phyloP scores from a whole-genome alignment of 2,329 filamentous ascomycete species.

The Calonectria naviculata region DNA sequence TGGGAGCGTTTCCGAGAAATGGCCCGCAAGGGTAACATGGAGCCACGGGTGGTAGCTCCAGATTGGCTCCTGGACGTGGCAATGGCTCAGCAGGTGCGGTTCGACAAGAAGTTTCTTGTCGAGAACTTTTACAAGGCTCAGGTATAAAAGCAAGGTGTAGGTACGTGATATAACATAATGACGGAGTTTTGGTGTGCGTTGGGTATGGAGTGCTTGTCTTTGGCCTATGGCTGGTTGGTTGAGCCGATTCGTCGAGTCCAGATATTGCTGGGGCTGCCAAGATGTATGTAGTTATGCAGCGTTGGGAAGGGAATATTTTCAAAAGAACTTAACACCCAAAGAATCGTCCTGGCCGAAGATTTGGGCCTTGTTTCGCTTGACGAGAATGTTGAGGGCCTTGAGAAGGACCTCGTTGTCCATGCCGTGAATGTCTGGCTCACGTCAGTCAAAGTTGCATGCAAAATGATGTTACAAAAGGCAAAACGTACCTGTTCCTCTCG shows the following conservation, averaged over 20 bases:
- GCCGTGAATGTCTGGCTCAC: conserved; percentile 79
- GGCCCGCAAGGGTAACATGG: conserved; percentile 81
- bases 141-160: conserved; percentile 10
- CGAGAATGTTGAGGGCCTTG: conserved; percentile 82
- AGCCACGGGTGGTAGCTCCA: conserved; percentile 81
- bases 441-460: conserved; percentile 19
- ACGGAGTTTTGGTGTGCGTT: conserved; percentile 33
- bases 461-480: background rate
- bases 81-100: conserved; percentile 86
- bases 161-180: conserved; percentile 23
- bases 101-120: conserved; percentile 71
- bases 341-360: conserved; percentile 92
- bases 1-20: conserved; percentile 86
- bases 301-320: conserved; percentile 44
- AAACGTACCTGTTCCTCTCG: conserved; percentile 71
- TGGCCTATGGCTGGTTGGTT: conserved; percentile 14
- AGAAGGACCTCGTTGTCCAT: conserved; percentile 86
- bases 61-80: conserved; percentile 94
- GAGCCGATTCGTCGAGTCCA: conserved; percentile 5
- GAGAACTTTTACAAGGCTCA: conserved; percentile 53
- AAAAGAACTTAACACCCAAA: conserved; percentile 97
- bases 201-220: conserved; percentile 16
- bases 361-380: conserved; percentile 92
- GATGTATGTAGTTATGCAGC: conserved; percentile 30
- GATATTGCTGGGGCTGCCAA: conserved; percentile 13